Base-by-base conservation (phyloP, 352 stramenopile species). In the Pilasporangium apinafurcum region DNA sequence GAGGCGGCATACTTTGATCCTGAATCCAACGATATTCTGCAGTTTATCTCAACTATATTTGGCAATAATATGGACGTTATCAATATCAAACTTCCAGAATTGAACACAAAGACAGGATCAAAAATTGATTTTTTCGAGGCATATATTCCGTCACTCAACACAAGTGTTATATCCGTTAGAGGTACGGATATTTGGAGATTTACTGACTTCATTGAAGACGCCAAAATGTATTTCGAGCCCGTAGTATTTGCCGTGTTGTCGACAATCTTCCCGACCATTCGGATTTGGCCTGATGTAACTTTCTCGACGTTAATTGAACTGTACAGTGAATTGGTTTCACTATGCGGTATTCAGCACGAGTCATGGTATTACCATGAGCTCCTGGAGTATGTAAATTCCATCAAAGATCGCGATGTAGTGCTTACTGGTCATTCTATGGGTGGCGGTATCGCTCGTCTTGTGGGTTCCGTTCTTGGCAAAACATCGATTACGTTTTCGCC, bases 191-290 rank as follows among this genome's bases (percentile, higher is more conserved):
- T 96, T 12, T 93, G 83, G 60, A 74, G 86, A 26, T 92, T 95
- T 41, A 88, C 74, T 2, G 86, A 96, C 54, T 92, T 96, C 30
- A 76, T 95, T 17, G 86, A 96, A 48, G 86, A 96, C 44, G 77
- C 92, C 41, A 96, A 95, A 61, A 92, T 95, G 81, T 92, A 88
- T 62, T 70, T 84, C 30, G 86, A 96, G 58, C 86, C 86, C 1
- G 81, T 96, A 7, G 84, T 95, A 35, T 92, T 96, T 49, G 83
- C 77, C 22, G 72, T 92, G n/a, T 28, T 96, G 16, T 95, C 81
- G 4, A 80, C 75, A 2, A 71, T 96, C 32, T 96, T 96, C 52
- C 86, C 86, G 2, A 95, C 86, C 1, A 94, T 96, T 47, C 75
- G 86, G n/a, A 95, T 96, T 42, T 95, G 83, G 83, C 82, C 83